phyloP scores from a whole-genome alignment of 192 early-diverging fungal genomes.

The Phycomyces nitens region DNA sequence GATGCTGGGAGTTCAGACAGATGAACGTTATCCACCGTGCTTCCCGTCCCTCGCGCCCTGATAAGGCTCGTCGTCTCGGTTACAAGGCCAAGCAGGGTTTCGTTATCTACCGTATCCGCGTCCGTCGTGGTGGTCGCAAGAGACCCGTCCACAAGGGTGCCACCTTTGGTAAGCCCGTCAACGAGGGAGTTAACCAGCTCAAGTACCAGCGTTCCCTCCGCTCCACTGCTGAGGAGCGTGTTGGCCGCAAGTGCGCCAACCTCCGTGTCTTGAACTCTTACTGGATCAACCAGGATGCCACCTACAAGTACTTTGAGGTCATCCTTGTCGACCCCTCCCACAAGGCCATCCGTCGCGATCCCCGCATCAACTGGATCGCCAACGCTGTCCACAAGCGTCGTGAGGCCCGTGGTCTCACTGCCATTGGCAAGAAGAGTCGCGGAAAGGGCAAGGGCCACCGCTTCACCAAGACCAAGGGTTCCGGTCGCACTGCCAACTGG shows the following conservation, averaged over 20 bases:
- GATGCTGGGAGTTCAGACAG: conserved; percentile 98
- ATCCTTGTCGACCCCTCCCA: conserved; percentile 96
- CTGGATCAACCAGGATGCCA: conserved; percentile 99
- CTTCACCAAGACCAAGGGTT: conserved; percentile 96
- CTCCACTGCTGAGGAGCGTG: conserved; percentile 94
- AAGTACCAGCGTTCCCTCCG: conserved; percentile 96
- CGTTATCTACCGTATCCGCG: conserved; percentile 97
- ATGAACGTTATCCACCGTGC: conserved; percentile 98
- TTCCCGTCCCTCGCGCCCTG: conserved; percentile 94
- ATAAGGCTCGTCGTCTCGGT: conserved; percentile 98
- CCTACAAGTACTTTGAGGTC: conserved; percentile 99
- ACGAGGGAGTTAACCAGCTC: conserved; percentile 97
- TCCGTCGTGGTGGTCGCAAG: conserved; percentile 98
- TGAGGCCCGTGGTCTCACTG: conserved; percentile 95
- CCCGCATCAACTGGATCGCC: conserved; percentile 99
- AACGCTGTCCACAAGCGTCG: conserved; percentile 98
- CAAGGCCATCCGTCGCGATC: conserved; percentile 97
- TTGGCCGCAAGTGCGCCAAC: conserved; percentile 94
- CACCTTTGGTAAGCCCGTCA: conserved; percentile 95
- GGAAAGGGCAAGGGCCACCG: conserved; percentile 95
- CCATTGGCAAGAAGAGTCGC: conserved; percentile 95
- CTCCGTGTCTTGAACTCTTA: conserved; percentile 98
- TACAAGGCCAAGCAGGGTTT: conserved; percentile 99
- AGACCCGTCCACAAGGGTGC: conserved; percentile 94
- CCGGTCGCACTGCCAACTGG: conserved; percentile 92